These are phyloP conservation scores for Erythrophleum ivorense DNA, from an alignment of 331 rosid species.

Conservation along the genomic window DNA sequence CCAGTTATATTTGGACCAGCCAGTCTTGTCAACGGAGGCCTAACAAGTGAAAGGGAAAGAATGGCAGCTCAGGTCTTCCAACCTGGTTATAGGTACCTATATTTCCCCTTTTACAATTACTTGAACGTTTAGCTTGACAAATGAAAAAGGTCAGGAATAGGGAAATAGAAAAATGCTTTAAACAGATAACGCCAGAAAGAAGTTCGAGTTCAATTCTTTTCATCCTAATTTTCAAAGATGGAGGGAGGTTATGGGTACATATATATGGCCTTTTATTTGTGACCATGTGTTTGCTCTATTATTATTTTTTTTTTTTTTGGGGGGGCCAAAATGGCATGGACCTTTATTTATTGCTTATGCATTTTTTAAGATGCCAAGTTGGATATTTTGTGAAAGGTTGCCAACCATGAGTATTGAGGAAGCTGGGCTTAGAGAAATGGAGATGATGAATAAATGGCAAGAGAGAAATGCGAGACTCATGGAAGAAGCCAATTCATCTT, in stretches of 20 bases:
- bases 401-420: slow-evolving; percentile 99
- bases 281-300: not conserved
- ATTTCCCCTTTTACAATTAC: slow-evolving; percentile 4
- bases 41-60: slow-evolving; percentile 75
- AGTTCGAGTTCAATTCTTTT: slow-evolving; percentile 29
- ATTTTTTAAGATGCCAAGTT: slow-evolving; percentile 40
- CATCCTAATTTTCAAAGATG: not conserved
- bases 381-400: slow-evolving; percentile 58
- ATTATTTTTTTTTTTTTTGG: not conserved
- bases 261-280: not conserved
- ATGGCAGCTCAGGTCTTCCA: slow-evolving; percentile 94
- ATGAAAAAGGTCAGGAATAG: not conserved
- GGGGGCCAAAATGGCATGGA: not conserved
- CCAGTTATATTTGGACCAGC: slow-evolving; percentile 88
- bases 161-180: not conserved
- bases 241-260: not conserved
- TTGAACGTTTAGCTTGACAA: slow-evolving; percentile 26
- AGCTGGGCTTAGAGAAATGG: slow-evolving; percentile 94
- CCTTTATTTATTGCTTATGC: not conserved
- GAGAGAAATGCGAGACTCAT: slow-evolving; percentile 68
- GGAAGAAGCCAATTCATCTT: slow-evolving; percentile 79
- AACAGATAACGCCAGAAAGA: slow-evolving; percentile 17
- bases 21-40: slow-evolving; percentile 73
- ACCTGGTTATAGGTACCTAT: slow-evolving; percentile 74
- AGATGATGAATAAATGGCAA: slow-evolving; percentile 91